Base-by-base conservation (phyloP, 495 filamentous ascomycete species). In the Neurospora cerealis region DNA sequence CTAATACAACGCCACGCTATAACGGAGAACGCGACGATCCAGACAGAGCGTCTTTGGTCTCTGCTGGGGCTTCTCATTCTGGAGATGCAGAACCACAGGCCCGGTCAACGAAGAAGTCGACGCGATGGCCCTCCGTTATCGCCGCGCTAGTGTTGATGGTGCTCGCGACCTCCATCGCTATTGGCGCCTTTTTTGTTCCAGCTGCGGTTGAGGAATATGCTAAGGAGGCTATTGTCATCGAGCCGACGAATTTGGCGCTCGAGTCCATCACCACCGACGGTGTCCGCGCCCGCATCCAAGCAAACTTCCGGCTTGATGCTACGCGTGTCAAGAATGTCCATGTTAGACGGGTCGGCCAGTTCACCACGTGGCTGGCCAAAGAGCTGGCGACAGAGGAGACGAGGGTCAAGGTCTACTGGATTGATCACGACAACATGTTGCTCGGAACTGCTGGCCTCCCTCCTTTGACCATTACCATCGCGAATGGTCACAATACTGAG, bases 171-270 rank as follows among this genome's bases (percentile, higher is more conserved):
- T 81, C 77, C 10, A 83, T 88, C 36, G 83, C 87, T 40, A 73
- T 88, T 87, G 79, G 85, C 73, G 94, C 89, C 2, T 96, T 98
- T 83, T 87, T 96, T 70, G 89, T 91, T 3, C 95, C 96, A 4
- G 89, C 89, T 36, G 87, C 91, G 7, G 88, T 95, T 24, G 90
- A 96, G 80, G 88, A 92, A 79, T 99, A 99, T 81, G 93, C 91
- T 8, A 89, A 93, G 79, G 86, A 96, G 80, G 94, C 96, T 5
- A 85, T 90, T 28, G 88, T 94, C 5, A 88, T 98, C 75, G 88
- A 94, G 75, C 91, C 96, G 0, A 93, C 90, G 3, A 89, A 89
- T 77, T 83, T 99, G 7, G 93, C 93, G 2, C 88, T 99, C 71
- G 91, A 95, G 66, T 93, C 90, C 8, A 91, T 96, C 70, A 98